Evolutionary conservation across 495 filamentous ascomycete species (phyloP).

Genomic region (Staphylotrichum longicolle): DNA sequence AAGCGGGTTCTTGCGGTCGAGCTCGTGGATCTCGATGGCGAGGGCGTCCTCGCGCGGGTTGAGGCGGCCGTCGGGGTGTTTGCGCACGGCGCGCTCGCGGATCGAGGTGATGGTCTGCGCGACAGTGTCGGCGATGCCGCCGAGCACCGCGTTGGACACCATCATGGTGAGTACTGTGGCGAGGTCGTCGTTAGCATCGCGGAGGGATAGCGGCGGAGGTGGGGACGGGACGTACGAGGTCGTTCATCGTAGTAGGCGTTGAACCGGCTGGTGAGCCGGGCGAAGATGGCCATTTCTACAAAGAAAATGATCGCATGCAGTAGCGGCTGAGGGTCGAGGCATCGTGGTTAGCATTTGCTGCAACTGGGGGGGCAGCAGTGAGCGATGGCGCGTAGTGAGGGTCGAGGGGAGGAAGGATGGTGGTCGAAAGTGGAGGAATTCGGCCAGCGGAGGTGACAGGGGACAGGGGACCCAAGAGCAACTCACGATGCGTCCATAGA

Average conservation of each 20-base stretch:
- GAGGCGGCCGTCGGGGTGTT: constrained; percentile 40
- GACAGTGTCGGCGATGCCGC: constrained; percentile 82
- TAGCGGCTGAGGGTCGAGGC: constrained; percentile 62
- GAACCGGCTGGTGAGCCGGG: constrained; percentile 79
- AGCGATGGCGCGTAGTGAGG: constrained; percentile 4
- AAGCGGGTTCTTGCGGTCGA: constrained; percentile 79
- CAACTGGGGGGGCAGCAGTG: background rate
- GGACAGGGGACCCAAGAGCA: constrained; percentile 18
- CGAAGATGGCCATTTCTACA: constrained; percentile 82
- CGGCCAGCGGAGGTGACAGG: constrained; percentile 2
- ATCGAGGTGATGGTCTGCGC: constrained; percentile 90
- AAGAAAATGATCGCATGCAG: constrained; percentile 82
- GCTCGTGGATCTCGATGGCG: constrained; percentile 85
- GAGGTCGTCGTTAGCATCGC: constrained; percentile 4
- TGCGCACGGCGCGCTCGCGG: constrained; percentile 62
- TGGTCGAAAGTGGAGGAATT: no score
- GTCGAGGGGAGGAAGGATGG: constrained; percentile 9
- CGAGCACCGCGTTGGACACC: constrained; percentile 93
- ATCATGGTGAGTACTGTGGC: constrained; percentile 87
- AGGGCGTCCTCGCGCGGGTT: constrained; percentile 63
- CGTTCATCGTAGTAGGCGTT: constrained; percentile 87
- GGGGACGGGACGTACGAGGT: constrained; percentile 58
- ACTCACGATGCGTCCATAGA: constrained; percentile 78
- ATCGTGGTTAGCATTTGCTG: constrained; percentile 17
- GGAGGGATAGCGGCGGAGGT: background rate